A percentile compares a stretch with the other conserved stretches of the same genome.
Evolutionary conservation across 305 asterid genomes (phyloP).

Genomic region (Solanum hybrid): DNA sequence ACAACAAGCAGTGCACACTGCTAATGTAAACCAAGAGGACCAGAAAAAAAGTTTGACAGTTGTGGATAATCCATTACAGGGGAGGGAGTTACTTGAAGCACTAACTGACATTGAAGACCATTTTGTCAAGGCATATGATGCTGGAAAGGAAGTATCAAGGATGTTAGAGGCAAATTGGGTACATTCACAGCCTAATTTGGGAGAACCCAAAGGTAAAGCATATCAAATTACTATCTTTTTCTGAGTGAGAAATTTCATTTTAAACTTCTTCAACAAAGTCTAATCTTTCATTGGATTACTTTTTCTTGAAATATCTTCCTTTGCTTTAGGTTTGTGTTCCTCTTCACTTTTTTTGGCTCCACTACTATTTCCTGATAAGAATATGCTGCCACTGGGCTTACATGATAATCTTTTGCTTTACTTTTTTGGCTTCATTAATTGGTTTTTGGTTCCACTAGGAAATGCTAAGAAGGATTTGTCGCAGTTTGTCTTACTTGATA

Average conservation of each 20-base stretch:
- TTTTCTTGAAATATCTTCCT: not conserved
- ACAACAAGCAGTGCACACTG: conserved; percentile 16
- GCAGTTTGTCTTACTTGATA: not conserved
- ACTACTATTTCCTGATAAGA: not conserved
- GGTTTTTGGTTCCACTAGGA: not conserved
- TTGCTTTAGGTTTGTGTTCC: not conserved
- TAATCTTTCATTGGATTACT: not conserved
- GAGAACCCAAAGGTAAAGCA: conserved; percentile 63
- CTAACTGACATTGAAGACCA: conserved; percentile 71
- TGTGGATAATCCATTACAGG: conserved; percentile 56
- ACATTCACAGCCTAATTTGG: conserved; percentile 68
- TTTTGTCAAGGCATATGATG: conserved; percentile 70
- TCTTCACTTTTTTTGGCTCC: not conserved
- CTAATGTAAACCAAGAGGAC: conserved; percentile 27
- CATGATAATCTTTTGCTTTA: not conserved
- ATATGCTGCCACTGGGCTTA: not conserved
- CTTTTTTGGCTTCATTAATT: not conserved
- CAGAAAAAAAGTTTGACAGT: conserved; percentile 41
- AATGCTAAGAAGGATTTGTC: not conserved
- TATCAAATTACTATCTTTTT: not conserved
- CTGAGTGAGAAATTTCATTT: not conserved
- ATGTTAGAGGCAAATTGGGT: conserved; percentile 86
- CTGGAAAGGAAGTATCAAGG: conserved; percentile 77
- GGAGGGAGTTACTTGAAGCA: conserved; percentile 85
- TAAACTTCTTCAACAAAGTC: not conserved